phyloP scores from a whole-genome alignment of 257 asterid species.

The Jaltomata sinuosa region DNA sequence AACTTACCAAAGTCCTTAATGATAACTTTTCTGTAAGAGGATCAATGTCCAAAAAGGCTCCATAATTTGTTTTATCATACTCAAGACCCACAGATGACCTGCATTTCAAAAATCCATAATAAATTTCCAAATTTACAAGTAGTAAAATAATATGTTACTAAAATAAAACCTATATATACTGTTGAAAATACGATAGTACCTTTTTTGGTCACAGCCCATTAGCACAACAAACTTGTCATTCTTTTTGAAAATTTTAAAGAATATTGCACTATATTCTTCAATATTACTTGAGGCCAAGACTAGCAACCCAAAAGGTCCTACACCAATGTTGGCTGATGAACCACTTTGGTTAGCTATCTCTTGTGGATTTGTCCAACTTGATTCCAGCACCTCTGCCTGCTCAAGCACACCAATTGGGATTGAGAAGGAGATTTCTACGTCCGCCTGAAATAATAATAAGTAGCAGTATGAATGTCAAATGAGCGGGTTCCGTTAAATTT shows the following conservation, averaged over 20 bases:
- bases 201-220: slow-evolving; percentile 52
- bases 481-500: neutral
- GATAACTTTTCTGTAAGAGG: slow-evolving; percentile 25
- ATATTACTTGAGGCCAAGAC: neutral
- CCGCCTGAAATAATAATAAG: neutral
- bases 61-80: slow-evolving; percentile 25
- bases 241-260: slow-evolving; percentile 27
- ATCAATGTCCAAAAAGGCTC: slow-evolving; percentile 39
- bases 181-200: no score
- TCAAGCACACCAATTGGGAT: slow-evolving; percentile 8
- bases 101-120: neutral
- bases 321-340: slow-evolving; percentile 19
- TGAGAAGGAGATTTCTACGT: neutral
- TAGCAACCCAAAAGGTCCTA: slow-evolving; percentile 26
- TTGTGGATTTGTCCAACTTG: slow-evolving; percentile 15
- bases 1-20: slow-evolving; percentile 36
- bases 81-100: slow-evolving; percentile 35
- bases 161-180: neutral
- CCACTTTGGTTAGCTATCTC: slow-evolving; percentile 21
- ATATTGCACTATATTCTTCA: slow-evolving; percentile 38
- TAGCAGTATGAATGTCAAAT: neutral
- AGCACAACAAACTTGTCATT: slow-evolving; percentile 24
- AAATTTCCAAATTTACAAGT: neutral
- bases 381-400: slow-evolving; percentile 18
- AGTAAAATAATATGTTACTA: neutral